Evolutionary conservation across 306 rosid species (phyloP).

Genomic region (Cicer judaicum): DNA sequence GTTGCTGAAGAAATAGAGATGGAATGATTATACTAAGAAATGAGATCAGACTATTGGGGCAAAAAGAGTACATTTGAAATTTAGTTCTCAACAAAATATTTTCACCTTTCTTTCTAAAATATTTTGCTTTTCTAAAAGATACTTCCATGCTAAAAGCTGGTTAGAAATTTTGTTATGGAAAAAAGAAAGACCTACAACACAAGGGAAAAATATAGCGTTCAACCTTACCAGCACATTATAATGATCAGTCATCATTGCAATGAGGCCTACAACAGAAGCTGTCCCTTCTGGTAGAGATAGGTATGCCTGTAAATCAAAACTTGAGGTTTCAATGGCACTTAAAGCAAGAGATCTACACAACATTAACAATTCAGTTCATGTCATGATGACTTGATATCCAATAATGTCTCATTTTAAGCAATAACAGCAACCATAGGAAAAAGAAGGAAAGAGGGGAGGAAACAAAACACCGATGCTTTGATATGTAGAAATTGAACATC

Average conservation of each 20-base stretch:
- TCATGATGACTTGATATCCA: slow-evolving; percentile 19
- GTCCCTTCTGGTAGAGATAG: slow-evolving; percentile 87
- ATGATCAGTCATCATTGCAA: slow-evolving; percentile 58
- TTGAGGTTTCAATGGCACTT: slow-evolving; percentile 31
- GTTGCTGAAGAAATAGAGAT: slow-evolving; percentile 11
- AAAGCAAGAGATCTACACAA: slow-evolving; percentile 2
- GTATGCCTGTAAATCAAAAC: slow-evolving; percentile 71
- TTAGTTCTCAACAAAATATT: slow-evolving; percentile 1
- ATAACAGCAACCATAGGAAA: neutral
- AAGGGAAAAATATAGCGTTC: neutral
- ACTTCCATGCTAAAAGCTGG: slow-evolving; percentile 8
- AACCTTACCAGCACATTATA: slow-evolving; percentile 75
- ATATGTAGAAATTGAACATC: slow-evolving; percentile 18
- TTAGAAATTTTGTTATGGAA: slow-evolving; percentile 1
- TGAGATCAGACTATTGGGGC: slow-evolving; percentile 12
- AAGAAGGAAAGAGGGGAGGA: neutral
- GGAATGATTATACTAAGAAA: slow-evolving; percentile 6
- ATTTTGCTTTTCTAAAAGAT: slow-evolving; percentile 4
- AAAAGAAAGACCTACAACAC: neutral
- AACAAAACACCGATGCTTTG: slow-evolving; percentile 21
- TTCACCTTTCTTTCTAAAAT: slow-evolving; percentile 1
- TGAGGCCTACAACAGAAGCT: slow-evolving; percentile 84
- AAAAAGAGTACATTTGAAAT: slow-evolving; percentile 1
- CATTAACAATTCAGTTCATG: slow-evolving; percentile 25
- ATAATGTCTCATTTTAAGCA: neutral